Base-by-base conservation (phyloP, 1,284 basidiomycete species). In the Tilletia indica region DNA sequence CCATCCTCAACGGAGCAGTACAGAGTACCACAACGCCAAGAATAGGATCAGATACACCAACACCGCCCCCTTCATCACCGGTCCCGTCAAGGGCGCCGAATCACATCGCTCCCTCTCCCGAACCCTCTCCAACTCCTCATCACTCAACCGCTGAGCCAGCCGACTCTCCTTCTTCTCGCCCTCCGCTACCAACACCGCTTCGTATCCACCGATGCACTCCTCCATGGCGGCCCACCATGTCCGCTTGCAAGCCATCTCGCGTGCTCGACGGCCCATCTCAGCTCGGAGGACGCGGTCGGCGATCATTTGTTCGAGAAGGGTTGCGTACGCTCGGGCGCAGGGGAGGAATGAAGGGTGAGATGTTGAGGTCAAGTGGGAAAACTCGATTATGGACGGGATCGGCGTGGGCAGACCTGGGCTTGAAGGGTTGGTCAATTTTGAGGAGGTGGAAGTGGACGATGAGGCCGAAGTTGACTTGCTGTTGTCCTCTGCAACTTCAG, bases 171-270 rank as follows among this genome's bases (percentile, higher is more conserved):
- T 5, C 36, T 64, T 25, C 51, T 19, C 11, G 2, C 12, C 51
- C 11, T 34, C 34, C 36, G 12, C 8, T 3, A 34, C 61, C 38
- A 80, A 73, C 42, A 77, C 84, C 67, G 87, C 86, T 31, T 87
- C 83, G 78, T 88, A 88, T 4, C 87, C 86, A 68, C 87, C 86
- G 8, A 88, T 87, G 71, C 87, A 86, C 48, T 84, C 81, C 75
- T 88, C 87, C 87, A 88, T 88, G 1, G 87, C 87, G 74, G 86
- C 86, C 85, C 86, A 87, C 87, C 88, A 88, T 1, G 87, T 87
- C 68, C 85, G 85, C 6, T 86, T n/a, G 80, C 77, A 75, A 0
- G 82, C 86, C 67, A 84, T 85, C 51, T 85, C 85, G 67, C 78
- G 80, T 0, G 85, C 87, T 31, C 73, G 81, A 68, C 74, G 71